Evolutionary conservation across 208 protist genomes (phyloP).

Genomic region (Tritrichomonas musculus): DNA sequence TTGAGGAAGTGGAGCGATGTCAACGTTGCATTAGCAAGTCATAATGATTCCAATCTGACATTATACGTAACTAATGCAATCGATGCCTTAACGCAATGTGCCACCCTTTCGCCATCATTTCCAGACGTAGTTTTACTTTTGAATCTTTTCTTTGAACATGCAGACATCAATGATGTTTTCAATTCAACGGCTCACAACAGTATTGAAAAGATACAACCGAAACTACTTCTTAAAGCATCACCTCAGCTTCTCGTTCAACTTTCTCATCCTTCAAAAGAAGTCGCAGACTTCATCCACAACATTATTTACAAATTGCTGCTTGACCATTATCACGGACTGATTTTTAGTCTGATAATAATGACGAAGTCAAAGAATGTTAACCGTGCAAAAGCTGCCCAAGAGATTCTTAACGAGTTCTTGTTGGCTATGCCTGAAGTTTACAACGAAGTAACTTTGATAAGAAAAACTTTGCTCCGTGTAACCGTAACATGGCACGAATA

Average conservation of each 20-base stretch:
- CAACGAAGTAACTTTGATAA: neutral
- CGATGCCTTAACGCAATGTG: neutral
- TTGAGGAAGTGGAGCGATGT: neutral
- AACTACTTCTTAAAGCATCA: neutral
- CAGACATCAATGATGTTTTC: neutral
- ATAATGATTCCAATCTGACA: neutral
- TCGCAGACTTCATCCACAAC: neutral
- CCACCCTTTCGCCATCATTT: neutral
- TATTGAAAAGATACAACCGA: neutral
- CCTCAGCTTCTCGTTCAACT: neutral
- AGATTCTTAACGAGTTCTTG: neutral
- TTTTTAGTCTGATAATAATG: neutral
- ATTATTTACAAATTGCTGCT: neutral
- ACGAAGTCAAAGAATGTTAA: neutral
- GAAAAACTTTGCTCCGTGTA: neutral
- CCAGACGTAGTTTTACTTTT: neutral
- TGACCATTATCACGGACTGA: neutral
- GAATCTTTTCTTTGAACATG: slow-evolving; percentile 18
- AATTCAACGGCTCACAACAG: neutral
- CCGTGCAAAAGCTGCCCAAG: neutral
- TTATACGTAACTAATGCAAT: neutral
- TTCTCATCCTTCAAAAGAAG: neutral
- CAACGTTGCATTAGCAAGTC: neutral
- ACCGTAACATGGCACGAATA: slow-evolving; percentile 12
- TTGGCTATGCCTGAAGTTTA: neutral